phyloP scores from a whole-genome alignment of 345 rosid species.

The Eucalyptus pauciflora region DNA sequence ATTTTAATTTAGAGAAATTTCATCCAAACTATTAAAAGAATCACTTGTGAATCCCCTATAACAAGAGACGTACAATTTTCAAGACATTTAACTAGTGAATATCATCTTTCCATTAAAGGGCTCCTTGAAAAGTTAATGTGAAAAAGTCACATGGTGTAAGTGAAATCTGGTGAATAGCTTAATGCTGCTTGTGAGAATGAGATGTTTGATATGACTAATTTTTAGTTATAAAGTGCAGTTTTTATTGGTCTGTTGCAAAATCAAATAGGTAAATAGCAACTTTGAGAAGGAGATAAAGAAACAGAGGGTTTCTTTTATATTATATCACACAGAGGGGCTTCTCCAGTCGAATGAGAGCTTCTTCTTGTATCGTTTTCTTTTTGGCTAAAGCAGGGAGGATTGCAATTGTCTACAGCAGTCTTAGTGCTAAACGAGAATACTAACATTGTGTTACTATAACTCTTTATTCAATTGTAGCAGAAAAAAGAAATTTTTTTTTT shows the following conservation, averaged over 20 bases:
- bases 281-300: not conserved
- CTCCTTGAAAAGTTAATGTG: not conserved
- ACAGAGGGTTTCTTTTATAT: not conserved
- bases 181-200: no score
- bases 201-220: no score
- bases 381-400: not conserved
- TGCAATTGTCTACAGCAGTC: not conserved
- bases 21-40: not conserved
- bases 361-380: not conserved
- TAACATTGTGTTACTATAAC: not conserved
- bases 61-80: not conserved
- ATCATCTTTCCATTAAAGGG: not conserved
- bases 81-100: not conserved
- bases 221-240: no score
- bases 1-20: not conserved
- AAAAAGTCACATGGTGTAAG: not conserved
- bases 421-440: not conserved
- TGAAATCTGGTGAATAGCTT: no score
- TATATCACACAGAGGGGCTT: not conserved
- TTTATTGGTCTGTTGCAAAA: no score
- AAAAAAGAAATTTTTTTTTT: not conserved
- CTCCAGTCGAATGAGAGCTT: not conserved
- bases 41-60: not conserved
- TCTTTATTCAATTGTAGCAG: not conserved
- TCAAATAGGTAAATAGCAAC: not conserved